These are phyloP conservation scores for Hortiboletus flavorubellus DNA, from an alignment of 768 basidiomycete species.

Conservation along the genomic window DNA sequence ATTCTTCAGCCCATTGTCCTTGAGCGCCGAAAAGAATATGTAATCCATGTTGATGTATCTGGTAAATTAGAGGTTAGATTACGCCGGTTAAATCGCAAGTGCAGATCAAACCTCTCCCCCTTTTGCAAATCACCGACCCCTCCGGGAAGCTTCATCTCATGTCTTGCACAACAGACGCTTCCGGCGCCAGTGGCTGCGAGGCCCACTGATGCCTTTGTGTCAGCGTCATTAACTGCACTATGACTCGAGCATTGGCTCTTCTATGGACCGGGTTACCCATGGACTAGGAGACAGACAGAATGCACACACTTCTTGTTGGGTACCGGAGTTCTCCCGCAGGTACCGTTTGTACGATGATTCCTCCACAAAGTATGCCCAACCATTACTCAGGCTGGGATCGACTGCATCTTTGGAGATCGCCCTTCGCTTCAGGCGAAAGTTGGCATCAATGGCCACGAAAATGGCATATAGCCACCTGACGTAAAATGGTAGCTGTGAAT, in stretches of 20 bases:
- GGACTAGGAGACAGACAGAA: too few relatives aligned
- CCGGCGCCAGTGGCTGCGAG: constrained; percentile 10
- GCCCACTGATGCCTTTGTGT: background rate
- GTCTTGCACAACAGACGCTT: constrained; percentile 12
- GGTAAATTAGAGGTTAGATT: too few relatives aligned
- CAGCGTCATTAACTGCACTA: constrained; percentile 2
- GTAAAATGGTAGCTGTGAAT: too few relatives aligned
- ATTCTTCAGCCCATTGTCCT: background rate
- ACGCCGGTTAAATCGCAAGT: too few relatives aligned
- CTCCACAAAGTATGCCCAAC: background rate
- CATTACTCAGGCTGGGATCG: background rate
- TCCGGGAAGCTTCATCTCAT: constrained; percentile 12
- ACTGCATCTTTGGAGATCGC: background rate
- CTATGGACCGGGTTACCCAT: constrained; percentile 3
- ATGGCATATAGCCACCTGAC: background rate
- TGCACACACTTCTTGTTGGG: too few relatives aligned
- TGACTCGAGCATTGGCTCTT: constrained; percentile 17
- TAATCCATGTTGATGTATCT: too few relatives aligned
- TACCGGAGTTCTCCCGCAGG: too few relatives aligned
- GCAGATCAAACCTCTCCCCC: constrained; percentile 10
- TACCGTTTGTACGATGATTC: background rate
- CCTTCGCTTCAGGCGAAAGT: background rate
- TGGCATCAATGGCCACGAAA: background rate
- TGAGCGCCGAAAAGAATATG: too few relatives aligned
- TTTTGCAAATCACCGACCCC: constrained; percentile 18